Percentiles rank a stretch among this genome's conserved stretches.
Evolutionary conservation across 1,139 yeast genomes (phyloP).

Genomic region (Hyphopichia wangnamkhiaoensis): DNA sequence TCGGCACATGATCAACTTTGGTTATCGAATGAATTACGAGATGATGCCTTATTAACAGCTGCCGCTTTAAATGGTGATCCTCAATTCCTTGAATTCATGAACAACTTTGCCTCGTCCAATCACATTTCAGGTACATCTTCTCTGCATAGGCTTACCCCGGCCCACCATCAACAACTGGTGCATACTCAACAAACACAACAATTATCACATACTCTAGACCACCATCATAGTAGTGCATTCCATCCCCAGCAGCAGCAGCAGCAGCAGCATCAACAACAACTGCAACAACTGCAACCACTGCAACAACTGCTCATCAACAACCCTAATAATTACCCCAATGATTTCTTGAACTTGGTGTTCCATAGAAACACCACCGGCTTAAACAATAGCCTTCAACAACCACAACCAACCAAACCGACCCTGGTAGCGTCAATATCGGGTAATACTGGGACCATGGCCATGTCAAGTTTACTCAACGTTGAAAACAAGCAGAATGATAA

Average conservation of each 20-base stretch:
- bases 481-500: not conserved
- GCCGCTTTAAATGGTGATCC: constrained; percentile 70
- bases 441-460: too few relatives aligned
- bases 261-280: constrained; percentile 4
- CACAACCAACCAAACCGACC: constrained; percentile 5
- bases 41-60: constrained; percentile 71
- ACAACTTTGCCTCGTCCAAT: constrained; percentile 25
- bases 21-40: constrained; percentile 69
- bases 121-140: constrained; percentile 10
- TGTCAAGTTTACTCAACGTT: constrained; percentile 24
- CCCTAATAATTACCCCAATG: constrained; percentile 22
- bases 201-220: too few relatives aligned
- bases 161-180: not conserved
- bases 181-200: not conserved
- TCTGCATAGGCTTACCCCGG: constrained; percentile 2
- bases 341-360: constrained; percentile 53
- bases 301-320: constrained; percentile 14
- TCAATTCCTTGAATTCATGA: constrained; percentile 56
- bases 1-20: constrained; percentile 47
- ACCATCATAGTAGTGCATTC: too few relatives aligned
- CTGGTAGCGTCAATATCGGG: too few relatives aligned
- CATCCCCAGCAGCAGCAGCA: too few relatives aligned
- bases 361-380: constrained; percentile 36
- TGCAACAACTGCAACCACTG: constrained; percentile 7
- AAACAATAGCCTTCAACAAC: constrained; percentile 5